Conservation (phyloP, 1,139 yeast species). For the Suhomyces taliae region DNA sequence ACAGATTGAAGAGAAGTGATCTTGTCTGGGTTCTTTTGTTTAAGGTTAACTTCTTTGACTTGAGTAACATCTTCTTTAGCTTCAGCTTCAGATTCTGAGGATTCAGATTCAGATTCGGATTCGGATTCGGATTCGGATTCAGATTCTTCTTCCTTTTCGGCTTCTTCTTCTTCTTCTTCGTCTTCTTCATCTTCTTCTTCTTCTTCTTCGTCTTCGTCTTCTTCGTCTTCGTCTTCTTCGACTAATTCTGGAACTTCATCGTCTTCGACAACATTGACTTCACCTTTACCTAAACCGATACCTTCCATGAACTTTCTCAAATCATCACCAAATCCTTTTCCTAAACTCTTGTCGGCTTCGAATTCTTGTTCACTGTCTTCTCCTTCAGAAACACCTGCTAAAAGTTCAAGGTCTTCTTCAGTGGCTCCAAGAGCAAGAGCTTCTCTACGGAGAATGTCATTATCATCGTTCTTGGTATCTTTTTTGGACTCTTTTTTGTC, state of each 20-base stretch:
- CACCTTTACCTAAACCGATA: slow-evolving; percentile 56
- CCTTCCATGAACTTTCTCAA: slow-evolving; percentile 64
- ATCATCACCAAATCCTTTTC: slow-evolving; percentile 55
- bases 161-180: slow-evolving; percentile 23
- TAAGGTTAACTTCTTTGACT: slow-evolving; percentile 16
- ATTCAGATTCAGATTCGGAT: slow-evolving; percentile 16
- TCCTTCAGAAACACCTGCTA: slow-evolving; percentile 52
- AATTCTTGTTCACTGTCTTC: slow-evolving; percentile 69
- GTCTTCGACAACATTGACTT: slow-evolving; percentile 34
- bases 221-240: slow-evolving; percentile 28
- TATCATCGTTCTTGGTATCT: slow-evolving; percentile 7
- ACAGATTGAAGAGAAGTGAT: slow-evolving; percentile 56
- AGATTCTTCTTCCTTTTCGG: slow-evolving; percentile 19
- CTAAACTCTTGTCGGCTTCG: slow-evolving; percentile 38
- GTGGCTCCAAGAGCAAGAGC: slow-evolving; percentile 70
- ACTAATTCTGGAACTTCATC: slow-evolving; percentile 30
- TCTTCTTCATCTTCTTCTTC: slow-evolving; percentile 27
- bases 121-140: slow-evolving; percentile 20
- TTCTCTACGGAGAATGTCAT: slow-evolving; percentile 54
- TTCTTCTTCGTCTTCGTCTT: slow-evolving; percentile 27
- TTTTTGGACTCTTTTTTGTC: slow-evolving; percentile 14
- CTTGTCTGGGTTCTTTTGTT: slow-evolving; percentile 33
- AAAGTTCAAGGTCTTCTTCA: slow-evolving; percentile 59
- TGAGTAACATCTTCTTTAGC: slow-evolving; percentile 20
- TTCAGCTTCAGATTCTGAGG: slow-evolving; percentile 14